Evolutionary conservation across 2,329 filamentous ascomycete genomes (phyloP).

Genomic region (Magnaporthiopsis poae): DNA sequence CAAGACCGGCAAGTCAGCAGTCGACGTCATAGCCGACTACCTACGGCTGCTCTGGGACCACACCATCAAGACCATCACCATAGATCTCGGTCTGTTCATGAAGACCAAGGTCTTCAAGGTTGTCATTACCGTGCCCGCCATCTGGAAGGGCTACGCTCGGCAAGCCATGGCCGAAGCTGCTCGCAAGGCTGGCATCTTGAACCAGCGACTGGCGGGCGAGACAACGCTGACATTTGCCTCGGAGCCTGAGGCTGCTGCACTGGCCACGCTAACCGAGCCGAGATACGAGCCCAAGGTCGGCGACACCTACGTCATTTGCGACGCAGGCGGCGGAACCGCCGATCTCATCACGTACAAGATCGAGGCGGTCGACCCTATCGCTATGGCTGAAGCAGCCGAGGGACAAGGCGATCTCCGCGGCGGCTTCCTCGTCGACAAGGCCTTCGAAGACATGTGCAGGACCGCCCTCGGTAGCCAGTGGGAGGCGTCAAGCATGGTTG

Average conservation of each 20-base stretch:
- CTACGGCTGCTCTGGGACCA: constrained; percentile 25
- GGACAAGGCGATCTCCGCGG: constrained; percentile 31
- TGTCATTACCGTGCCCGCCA: constrained; percentile 33
- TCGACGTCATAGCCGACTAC: constrained; percentile 23
- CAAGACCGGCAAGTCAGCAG: constrained; percentile 12
- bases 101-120: constrained; percentile 21
- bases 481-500: not conserved
- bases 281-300: constrained; percentile 10
- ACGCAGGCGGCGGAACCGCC: constrained; percentile 21
- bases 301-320: constrained; percentile 17
- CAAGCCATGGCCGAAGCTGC: constrained; percentile 27
- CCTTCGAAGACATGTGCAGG: constrained; percentile 22
- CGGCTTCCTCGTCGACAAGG: constrained; percentile 30
- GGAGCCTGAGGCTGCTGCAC: constrained; percentile 34
- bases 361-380: constrained; percentile 14
- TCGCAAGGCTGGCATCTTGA: constrained; percentile 25
- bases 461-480: constrained; percentile 13
- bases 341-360: constrained; percentile 32
- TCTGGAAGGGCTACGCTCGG: constrained; percentile 31
- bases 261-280: constrained; percentile 24
- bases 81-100: constrained; percentile 16
- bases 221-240: constrained; percentile 26
- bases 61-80: constrained; percentile 17
- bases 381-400: constrained; percentile 26
- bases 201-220: constrained; percentile 14